Percentiles rank a stretch among this genome's conserved stretches.
These are phyloP conservation scores for Thelephora aurantiotincta DNA, from an alignment of 768 basidiomycete genomes.

Conservation along the genomic window DNA sequence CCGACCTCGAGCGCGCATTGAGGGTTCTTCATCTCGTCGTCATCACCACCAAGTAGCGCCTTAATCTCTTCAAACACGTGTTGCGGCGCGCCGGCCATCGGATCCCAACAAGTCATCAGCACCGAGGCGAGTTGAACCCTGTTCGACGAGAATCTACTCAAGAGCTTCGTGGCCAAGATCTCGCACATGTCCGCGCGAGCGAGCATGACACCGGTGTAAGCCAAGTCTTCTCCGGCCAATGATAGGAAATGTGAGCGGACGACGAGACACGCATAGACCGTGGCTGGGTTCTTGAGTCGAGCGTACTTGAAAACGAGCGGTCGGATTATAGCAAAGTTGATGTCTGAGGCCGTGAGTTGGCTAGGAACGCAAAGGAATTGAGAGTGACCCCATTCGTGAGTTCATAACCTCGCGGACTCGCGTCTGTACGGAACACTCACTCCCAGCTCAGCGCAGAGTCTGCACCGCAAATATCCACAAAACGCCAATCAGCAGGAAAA, in stretches of 20 bases:
- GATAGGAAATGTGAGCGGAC: constrained; percentile 68
- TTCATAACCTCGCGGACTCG: constrained; percentile 2
- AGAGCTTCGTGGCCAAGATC: constrained; percentile 77
- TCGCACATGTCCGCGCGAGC: constrained; percentile 73
- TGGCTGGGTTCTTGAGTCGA: constrained; percentile 56
- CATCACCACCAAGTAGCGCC: constrained; percentile 36
- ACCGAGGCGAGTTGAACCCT: constrained; percentile 70
- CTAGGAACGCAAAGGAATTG: constrained; percentile 18
- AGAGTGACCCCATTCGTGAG: constrained; percentile 1
- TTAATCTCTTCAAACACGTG: constrained; percentile 59
- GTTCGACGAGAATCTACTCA: constrained; percentile 57
- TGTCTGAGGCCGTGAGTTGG: constrained; percentile 72
- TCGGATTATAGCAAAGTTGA: constrained; percentile 68
- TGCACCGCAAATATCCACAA: constrained; percentile 15
- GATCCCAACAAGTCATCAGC: constrained; percentile 74
- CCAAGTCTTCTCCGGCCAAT: constrained; percentile 55
- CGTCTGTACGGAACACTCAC: constrained; percentile 27
- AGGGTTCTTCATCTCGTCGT: constrained; percentile 50
- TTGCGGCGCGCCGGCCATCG: constrained; percentile 59
- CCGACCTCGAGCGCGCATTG: constrained; percentile 80
- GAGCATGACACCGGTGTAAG: constrained; percentile 59
- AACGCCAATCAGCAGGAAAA: not conserved
- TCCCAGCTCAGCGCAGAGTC: constrained; percentile 72
- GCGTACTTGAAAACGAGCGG: constrained; percentile 74
- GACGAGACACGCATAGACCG: constrained; percentile 66